Evolutionary conservation across 805 yeast species (phyloP), one percentile per base, ranked within the genome.

Genomic region (Candida ficus): DNA sequence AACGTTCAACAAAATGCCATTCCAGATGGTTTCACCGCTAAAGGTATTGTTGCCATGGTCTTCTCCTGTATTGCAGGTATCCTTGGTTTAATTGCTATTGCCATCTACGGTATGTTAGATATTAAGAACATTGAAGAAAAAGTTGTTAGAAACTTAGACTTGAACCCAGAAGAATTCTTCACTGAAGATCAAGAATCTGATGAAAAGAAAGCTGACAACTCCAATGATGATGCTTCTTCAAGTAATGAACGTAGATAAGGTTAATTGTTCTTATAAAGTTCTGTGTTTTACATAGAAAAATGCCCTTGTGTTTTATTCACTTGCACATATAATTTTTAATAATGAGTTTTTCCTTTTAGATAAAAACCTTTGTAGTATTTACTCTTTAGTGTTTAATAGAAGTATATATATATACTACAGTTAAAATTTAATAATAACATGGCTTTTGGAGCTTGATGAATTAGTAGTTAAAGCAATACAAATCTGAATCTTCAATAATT

Each of bases 1-100:
- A 81, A 83, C 60, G 70, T 73, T 29, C 97, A 90, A 67, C 68
- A 49, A 26, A 67, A 69, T 48, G 52, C 65, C 31, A 74, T 93
- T 55, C 98, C 98, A 34, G 59, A 71, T 33, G 97, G 97, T 16
- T 93, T 93, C 76, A 91, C 98, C 37, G 86, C 95, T 43, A 80
- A 83, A 60, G 99, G 99, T 70, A 81, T 83, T 60, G 95, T 91
- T 39, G 98, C 98, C 11, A 68, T 93, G 63, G 91, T 83, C 16
- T 91, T 93, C 73, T 87, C 96, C 7, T 77, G 86, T 71, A 56
- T 91, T 52, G 76, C 95, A 37, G 99, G 93, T 57, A 59, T 87
- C 47, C 64, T 87, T 16, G 99, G 99, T 63, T 67, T 90, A 65
- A 69, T 67, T 42, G 73, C 82, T 50, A 86, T 93, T 57, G 74